Base-by-base conservation (phyloP, 2,329 filamentous ascomycete genomes). In the Epichloe aotearoae region DNA sequence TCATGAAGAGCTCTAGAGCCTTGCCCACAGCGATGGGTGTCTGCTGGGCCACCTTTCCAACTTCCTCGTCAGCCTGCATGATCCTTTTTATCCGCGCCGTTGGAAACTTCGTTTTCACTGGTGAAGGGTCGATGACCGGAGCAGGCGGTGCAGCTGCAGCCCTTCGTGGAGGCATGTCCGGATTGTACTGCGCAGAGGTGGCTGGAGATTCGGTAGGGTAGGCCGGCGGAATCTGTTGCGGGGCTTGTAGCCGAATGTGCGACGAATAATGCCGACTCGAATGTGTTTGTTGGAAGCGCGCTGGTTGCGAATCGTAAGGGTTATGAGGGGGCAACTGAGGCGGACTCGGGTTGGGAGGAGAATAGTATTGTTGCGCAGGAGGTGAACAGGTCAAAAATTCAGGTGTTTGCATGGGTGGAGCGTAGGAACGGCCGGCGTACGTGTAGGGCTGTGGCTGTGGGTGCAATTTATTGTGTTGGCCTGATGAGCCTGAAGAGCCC, bases 21-120 rank as follows among this genome's bases (percentile, higher is more conserved):
- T 96, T 96, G 58, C 88, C 88, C 43, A 97, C 91, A 26, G 91
- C 93, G 51, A 95, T 94, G 15, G 91, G 91, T 1, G 93, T 96
- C 54, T 97, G 93, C 68, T 98, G 93, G 4, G 93, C 90, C 10
- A 98, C 93, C 70, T 98, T 98, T 55, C 93, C 93, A 0, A 98
- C 90, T 65, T 98, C 93, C 64, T 98, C 93, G 63, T 98, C 93
- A 11, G 91, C 91, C 70, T 98, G 93, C 93, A 98, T 97, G 62
- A 98, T 97, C 48, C 93, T 83, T 75, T 98, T 98, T 73, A 98
- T 98, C 55, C 93, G 80, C 14, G 93, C 93, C 34, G 95, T 95
- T 1, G 93, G 93, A 62, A 98, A 98, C 62, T 96, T 96, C 36
- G 91, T 97, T 68, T 82, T 87, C 59, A 98, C 88, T 42, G 88